Conservation (phyloP, 306 rosid species). For the Oxytropis ochrocephala region DNA sequence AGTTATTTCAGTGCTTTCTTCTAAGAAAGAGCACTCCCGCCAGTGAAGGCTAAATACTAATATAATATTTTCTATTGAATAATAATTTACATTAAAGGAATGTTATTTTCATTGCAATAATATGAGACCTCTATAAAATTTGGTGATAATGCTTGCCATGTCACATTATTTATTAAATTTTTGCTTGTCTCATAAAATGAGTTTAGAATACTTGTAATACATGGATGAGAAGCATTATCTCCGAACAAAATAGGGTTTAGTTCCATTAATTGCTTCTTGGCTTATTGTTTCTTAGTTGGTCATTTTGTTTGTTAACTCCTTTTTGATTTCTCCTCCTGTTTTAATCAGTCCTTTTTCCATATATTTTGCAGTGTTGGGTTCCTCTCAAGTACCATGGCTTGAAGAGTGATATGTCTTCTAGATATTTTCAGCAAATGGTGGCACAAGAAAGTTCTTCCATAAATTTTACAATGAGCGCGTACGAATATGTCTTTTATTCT, state of each 20-base stretch:
- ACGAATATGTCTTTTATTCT: constrained; percentile 23
- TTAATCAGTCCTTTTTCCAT: background rate
- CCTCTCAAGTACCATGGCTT: constrained; percentile 78
- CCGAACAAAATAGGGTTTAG: background rate
- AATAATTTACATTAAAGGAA: background rate
- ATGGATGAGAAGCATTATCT: background rate
- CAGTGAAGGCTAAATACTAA: background rate
- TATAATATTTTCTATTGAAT: background rate
- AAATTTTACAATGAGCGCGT: constrained; percentile 71
- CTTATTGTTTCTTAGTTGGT: background rate
- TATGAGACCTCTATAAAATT: background rate
- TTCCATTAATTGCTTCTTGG: background rate
- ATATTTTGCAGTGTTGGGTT: constrained; percentile 58
- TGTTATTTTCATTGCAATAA: background rate
- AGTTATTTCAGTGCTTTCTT: background rate
- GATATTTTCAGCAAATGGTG: constrained; percentile 64
- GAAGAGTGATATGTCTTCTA: constrained; percentile 61
- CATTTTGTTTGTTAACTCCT: background rate
- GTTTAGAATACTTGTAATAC: background rate
- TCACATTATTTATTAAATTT: background rate
- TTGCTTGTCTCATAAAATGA: background rate
- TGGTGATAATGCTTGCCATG: background rate
- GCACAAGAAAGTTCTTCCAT: constrained; percentile 50
- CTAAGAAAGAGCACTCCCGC: background rate
- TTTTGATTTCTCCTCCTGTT: background rate